Conservation (phyloP, 2,329 filamentous ascomycete genomes). For the Thelonectria blattea region DNA sequence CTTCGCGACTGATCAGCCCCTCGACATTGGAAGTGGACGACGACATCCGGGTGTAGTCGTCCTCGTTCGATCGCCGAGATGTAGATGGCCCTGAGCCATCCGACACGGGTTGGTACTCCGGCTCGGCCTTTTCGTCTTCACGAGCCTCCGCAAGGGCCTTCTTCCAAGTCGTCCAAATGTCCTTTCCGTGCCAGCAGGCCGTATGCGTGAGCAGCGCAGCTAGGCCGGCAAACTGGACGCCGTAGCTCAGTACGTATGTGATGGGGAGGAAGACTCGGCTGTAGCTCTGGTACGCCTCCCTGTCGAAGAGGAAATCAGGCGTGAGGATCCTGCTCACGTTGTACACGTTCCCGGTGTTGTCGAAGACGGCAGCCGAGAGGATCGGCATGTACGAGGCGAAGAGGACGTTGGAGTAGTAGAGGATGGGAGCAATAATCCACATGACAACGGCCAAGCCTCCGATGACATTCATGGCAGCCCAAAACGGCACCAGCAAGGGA, state of each 20-base stretch:
- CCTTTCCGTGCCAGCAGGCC: conserved; percentile 81
- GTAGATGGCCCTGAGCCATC: conserved; percentile 33
- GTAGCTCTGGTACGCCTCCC: conserved; percentile 77
- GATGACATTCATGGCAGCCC: conserved; percentile 85
- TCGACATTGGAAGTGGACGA: conserved; percentile 52
- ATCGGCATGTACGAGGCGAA: conserved; percentile 89
- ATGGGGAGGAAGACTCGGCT: conserved; percentile 85
- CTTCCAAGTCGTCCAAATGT: conserved; percentile 80
- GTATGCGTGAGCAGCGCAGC: conserved; percentile 83
- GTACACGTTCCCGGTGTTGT: conserved; percentile 81
- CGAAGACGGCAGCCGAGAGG: conserved; percentile 82
- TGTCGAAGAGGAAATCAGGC: conserved; percentile 77
- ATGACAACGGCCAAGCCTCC: conserved; percentile 81
- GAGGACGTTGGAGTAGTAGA: conserved; percentile 81
- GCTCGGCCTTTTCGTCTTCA: conserved; percentile 54
- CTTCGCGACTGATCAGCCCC: conserved; percentile 71
- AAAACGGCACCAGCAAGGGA: conserved; percentile 82
- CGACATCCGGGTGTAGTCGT: conserved; percentile 35
- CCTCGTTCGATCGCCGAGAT: conserved; percentile 26
- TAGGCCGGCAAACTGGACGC: conserved; percentile 82
- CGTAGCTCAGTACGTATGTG: conserved; percentile 87
- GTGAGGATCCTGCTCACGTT: conserved; percentile 83
- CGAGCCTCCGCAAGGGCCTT: conserved; percentile 69
- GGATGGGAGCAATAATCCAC: conserved; percentile 81
- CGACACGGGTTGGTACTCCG: conserved; percentile 59